These are phyloP conservation scores for Fraxinus paxiana DNA, from an alignment of 305 asterid species.

Conservation along the genomic window DNA sequence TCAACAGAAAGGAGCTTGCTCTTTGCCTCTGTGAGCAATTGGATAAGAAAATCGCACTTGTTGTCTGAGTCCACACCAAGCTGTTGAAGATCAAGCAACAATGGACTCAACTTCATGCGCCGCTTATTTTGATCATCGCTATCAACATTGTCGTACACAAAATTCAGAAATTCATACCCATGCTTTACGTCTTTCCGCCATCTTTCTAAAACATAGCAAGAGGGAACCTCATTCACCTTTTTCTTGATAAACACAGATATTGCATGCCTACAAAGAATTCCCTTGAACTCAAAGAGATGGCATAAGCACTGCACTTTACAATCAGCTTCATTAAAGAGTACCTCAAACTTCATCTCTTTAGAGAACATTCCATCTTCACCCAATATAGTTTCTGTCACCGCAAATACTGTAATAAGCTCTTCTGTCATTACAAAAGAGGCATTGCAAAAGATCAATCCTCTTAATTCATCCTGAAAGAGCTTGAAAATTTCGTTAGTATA, in stretches of 20 bases:
- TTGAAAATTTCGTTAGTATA: neutral
- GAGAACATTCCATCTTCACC: neutral
- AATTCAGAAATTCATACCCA: neutral
- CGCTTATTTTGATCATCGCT: neutral
- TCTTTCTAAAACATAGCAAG: neutral
- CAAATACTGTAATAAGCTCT: neutral
- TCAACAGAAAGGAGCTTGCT: neutral
- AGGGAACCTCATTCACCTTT: neutral
- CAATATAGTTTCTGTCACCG: neutral
- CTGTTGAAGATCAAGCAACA: neutral
- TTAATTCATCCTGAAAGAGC: slow-evolving; percentile 6
- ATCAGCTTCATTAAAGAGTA: neutral
- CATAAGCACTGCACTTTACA: neutral
- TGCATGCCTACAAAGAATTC: neutral
- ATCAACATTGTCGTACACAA: neutral
- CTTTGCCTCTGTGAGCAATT: neutral
- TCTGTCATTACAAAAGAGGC: neutral
- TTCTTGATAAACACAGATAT: neutral
- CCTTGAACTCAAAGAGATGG: slow-evolving; percentile 2
- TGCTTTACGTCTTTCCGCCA: neutral
- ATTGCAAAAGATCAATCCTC: neutral
- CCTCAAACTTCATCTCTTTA: neutral
- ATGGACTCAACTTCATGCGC: neutral
- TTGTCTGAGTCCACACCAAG: neutral
- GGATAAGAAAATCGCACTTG: neutral